phyloP scores from a whole-genome alignment of 371 early-diverging fungal species.

The Mucor sp. region DNA sequence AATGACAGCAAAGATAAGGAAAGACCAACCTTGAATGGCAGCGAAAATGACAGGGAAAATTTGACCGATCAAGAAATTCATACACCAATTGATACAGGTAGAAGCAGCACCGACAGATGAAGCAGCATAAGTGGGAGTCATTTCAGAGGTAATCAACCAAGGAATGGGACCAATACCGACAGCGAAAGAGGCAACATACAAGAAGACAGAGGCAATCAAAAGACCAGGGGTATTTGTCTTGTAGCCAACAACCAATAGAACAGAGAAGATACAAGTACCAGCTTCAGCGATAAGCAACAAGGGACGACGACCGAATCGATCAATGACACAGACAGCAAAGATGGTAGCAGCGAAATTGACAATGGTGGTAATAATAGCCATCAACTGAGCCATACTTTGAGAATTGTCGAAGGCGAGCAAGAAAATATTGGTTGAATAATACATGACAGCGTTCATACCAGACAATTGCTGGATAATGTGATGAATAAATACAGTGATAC shows the following conservation, averaged over 20 bases:
- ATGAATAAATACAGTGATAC: slow-evolving; percentile 45
- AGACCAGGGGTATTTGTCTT: slow-evolving; percentile 44
- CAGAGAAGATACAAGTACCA: slow-evolving; percentile 58
- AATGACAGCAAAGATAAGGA: slow-evolving; percentile 58
- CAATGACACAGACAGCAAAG: slow-evolving; percentile 49
- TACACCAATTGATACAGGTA: slow-evolving; percentile 64
- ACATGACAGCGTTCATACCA: slow-evolving; percentile 85
- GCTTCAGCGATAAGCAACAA: slow-evolving; percentile 66
- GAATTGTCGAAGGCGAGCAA: slow-evolving; percentile 38
- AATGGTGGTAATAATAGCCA: slow-evolving; percentile 60
- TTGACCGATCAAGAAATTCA: slow-evolving; percentile 53
- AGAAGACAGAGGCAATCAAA: slow-evolving; percentile 65
- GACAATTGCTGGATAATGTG: slow-evolving; percentile 77
- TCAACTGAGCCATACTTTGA: slow-evolving; percentile 49
- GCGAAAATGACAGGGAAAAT: slow-evolving; percentile 62
- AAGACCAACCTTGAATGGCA: slow-evolving; percentile 64
- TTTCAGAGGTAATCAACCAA: slow-evolving; percentile 73
- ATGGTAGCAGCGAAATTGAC: slow-evolving; percentile 64
- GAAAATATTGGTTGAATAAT: slow-evolving; percentile 77
- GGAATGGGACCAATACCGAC: slow-evolving; percentile 85
- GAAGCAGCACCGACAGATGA: slow-evolving; percentile 52
- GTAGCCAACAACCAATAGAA: slow-evolving; percentile 59
- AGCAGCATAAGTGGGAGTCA: slow-evolving; percentile 64
- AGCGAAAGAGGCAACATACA: slow-evolving; percentile 79
- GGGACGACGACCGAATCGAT: slow-evolving; percentile 31